Base-by-base conservation (phyloP, 208 protist species). In the Acanthamoeba castellanii region DNA sequence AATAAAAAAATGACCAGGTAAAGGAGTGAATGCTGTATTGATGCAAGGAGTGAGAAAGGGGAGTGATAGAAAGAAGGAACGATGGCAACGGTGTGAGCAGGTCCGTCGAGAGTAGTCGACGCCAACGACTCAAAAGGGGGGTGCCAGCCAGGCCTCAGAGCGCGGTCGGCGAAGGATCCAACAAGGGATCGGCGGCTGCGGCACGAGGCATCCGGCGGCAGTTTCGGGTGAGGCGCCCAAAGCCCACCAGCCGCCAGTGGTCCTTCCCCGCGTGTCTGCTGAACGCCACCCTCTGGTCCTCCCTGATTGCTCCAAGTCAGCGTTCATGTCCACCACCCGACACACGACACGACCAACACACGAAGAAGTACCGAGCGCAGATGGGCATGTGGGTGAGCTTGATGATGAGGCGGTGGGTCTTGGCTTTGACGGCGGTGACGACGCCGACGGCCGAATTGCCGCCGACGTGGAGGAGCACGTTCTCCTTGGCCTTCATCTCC, bases 201-300 rank as follows among this genome's bases (percentile, higher is more conserved):
- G 42, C 78, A 20, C 42, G 50, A 87, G 47, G 78, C 78, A 87
- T 64, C 14, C 8, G 13, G 20, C 50, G 42, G 78, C 47, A 87
- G 78, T 61, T 61, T 6, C 22, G 13, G n/a, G 78, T 87, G 78
- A 87, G 42, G 47, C 78, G 42, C 5, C 78, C 78, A n/a, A 64
- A 87, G 47, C 78, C 78, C 22, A 87, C 78, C 47, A 87, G 78
- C 4, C 78, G 78, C 78, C 78, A 87, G 47, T 87, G 78, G 42
- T 61, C 78, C 47, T 87, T 76, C 8, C 68, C 78, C 4, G 50
- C 78, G 78, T 61, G 78, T 3, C 78, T 20, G 78, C 78, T 87
- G 42, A 87, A 64, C 22, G 78, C 78, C 78, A 87, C 78, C 8
- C n/a, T 55, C 78, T 87, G 78, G 8, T 61, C 45, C 78, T 64